A percentile compares a stretch with the other conserved stretches of the same genome.
Evolutionary conservation across 768 basidiomycete species (phyloP).

Genomic region (Dictyophora rubrovolvata): DNA sequence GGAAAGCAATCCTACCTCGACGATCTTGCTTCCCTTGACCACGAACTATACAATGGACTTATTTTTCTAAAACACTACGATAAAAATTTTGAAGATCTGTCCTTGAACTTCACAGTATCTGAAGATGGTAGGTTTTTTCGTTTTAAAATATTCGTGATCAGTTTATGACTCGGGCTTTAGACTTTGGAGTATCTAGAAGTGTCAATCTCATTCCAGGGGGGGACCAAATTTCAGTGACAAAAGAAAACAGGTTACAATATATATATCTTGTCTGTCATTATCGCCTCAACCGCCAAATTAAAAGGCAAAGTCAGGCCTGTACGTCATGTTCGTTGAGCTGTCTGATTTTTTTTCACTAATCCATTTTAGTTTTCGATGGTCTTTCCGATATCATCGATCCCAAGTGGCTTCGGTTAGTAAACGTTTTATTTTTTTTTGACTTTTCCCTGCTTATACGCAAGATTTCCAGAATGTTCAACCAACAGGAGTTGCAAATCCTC

Average conservation of each 20-base stretch:
- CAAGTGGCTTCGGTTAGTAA: constrained; percentile 65
- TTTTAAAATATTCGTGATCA: neutral
- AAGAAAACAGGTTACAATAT: constrained; percentile 82
- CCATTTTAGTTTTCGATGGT: constrained; percentile 66
- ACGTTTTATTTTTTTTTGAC: neutral
- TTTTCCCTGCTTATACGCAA: neutral
- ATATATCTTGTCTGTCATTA: constrained; percentile 86
- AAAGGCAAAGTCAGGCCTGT: constrained; percentile 63
- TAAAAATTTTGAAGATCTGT: constrained; percentile 78
- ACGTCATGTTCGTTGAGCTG: neutral
- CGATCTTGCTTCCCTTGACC: constrained; percentile 85
- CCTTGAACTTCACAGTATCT: constrained; percentile 82
- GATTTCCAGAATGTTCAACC: constrained; percentile 84
- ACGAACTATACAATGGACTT: constrained; percentile 85
- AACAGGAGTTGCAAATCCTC: constrained; percentile 86
- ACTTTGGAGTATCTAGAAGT: constrained; percentile 70
- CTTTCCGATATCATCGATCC: constrained; percentile 86
- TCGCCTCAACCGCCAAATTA: constrained; percentile 82
- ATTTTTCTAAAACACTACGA: constrained; percentile 88
- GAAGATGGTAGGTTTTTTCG: constrained; percentile 54
- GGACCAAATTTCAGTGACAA: constrained; percentile 72
- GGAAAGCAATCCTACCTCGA: constrained; percentile 88
- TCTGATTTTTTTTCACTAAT: neutral
- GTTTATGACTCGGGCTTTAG: constrained; percentile 27
- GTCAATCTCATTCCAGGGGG: constrained; percentile 78